A percentile compares a stretch with the other conserved stretches of the same genome.
These are phyloP conservation scores for Phanerochaete sordida DNA, from an alignment of 768 basidiomycete genomes.

Conservation along the genomic window DNA sequence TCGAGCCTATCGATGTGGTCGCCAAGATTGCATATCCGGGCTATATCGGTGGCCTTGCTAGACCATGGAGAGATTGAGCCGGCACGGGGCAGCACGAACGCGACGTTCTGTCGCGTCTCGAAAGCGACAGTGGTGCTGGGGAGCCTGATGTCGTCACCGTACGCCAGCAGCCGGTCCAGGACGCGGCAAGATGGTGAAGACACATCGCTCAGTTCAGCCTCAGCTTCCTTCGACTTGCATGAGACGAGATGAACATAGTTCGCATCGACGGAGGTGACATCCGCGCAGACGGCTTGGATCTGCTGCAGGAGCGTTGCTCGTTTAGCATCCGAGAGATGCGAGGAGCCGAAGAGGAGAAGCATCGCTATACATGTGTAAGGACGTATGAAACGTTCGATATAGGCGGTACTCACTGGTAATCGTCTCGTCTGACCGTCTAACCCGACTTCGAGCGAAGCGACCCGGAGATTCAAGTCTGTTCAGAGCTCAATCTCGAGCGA, in stretches of 20 bases:
- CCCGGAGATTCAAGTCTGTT: background rate
- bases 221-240: slow-evolving; percentile 41
- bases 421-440: background rate
- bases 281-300: slow-evolving; percentile 50
- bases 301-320: slow-evolving; percentile 59
- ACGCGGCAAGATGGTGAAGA: slow-evolving; percentile 45
- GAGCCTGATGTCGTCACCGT: slow-evolving; percentile 73
- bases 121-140: slow-evolving; percentile 38
- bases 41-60: slow-evolving; percentile 97
- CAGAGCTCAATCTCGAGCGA: background rate
- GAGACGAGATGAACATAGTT: slow-evolving; percentile 86
- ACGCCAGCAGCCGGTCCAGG: slow-evolving; percentile 71
- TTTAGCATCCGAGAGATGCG: slow-evolving; percentile 69
- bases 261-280: slow-evolving; percentile 70
- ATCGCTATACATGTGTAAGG: slow-evolving; percentile 36
- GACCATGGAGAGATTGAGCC: slow-evolving; percentile 99
- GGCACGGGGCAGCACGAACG: slow-evolving; percentile 77
- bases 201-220: slow-evolving; percentile 43
- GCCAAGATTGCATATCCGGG: slow-evolving; percentile 79
- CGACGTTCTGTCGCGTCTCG: slow-evolving; percentile 36
- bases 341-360: slow-evolving; percentile 77
- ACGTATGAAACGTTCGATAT: background rate
- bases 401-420: background rate
- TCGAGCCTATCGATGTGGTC: slow-evolving; percentile 77
- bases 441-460: background rate